Conservation (phyloP, 306 rosid species). For the Casuarina equisetifolia region DNA sequence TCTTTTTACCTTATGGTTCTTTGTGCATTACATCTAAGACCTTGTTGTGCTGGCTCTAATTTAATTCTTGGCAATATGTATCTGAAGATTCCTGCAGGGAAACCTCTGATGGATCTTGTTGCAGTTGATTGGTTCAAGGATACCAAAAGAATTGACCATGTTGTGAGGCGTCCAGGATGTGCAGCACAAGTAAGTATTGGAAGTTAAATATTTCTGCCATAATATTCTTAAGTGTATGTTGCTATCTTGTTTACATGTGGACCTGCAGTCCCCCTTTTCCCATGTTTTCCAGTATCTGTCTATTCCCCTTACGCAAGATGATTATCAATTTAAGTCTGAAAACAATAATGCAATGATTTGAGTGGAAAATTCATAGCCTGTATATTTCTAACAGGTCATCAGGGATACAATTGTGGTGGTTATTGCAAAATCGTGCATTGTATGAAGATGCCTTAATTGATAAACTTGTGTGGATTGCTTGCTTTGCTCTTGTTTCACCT, state of each 20-base stretch:
- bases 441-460: background rate
- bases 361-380: background rate
- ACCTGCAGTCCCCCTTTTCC: background rate
- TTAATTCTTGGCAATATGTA: slow-evolving; percentile 30
- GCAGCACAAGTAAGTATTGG: slow-evolving; percentile 80
- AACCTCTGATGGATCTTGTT: slow-evolving; percentile 92
- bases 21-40: slow-evolving; percentile 11
- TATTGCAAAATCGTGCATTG: background rate
- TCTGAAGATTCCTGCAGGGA: slow-evolving; percentile 87
- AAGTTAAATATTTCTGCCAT: background rate
- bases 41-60: slow-evolving; percentile 35
- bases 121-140: slow-evolving; percentile 99
- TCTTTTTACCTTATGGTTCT: slow-evolving; percentile 16
- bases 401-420: background rate
- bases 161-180: slow-evolving; percentile 90
- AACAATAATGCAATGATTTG: background rate
- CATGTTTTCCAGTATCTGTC: background rate
- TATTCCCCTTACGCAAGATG: background rate
- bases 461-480: background rate
- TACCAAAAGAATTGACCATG: slow-evolving; percentile 96
- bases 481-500: background rate
- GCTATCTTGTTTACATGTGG: background rate
- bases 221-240: background rate
- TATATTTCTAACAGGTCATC: background rate
- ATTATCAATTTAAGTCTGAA: too few relatives aligned